Percentiles rank a stretch among this genome's conserved stretches.
Evolutionary conservation across 805 yeast species (phyloP).

Genomic region (Pichia rugopelliculosa): DNA sequence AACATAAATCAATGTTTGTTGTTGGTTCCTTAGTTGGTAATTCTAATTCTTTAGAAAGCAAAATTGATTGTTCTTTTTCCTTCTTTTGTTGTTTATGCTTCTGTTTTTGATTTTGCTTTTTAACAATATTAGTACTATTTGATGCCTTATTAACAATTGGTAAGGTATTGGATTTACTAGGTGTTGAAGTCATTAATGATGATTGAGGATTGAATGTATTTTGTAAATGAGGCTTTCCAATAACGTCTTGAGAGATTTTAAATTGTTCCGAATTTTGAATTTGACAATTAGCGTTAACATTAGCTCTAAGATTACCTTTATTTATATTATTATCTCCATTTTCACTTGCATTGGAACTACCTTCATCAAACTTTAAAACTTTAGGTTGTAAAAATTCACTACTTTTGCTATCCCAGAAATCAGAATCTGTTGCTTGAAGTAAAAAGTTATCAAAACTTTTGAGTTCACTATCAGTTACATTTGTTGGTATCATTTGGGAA

Average conservation of each 20-base stretch:
- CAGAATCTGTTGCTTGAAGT: neutral
- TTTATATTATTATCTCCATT: neutral
- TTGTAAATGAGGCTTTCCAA: neutral
- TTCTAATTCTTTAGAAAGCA: neutral
- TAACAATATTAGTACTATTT: neutral
- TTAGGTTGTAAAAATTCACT: neutral
- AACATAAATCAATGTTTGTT: neutral
- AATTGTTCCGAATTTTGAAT: neutral
- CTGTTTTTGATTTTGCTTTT: neutral
- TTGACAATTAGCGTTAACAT: constrained; percentile 4
- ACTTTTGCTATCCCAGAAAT: neutral
- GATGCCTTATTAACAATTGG: neutral
- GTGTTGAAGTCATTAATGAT: neutral
- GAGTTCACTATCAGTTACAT: neutral
- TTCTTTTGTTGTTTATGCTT: neutral
- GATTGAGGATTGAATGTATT: neutral
- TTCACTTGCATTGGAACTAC: neutral
- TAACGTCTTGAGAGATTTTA: neutral
- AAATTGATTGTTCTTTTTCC: neutral
- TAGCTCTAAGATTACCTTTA: neutral
- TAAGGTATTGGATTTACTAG: neutral
- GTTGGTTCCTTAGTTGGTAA: neutral
- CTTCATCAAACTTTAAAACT: neutral
- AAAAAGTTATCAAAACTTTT: neutral
- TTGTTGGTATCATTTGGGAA: neutral